Conservation (phyloP, 331 rosid species). For the Erythrophleum ivorense region DNA sequence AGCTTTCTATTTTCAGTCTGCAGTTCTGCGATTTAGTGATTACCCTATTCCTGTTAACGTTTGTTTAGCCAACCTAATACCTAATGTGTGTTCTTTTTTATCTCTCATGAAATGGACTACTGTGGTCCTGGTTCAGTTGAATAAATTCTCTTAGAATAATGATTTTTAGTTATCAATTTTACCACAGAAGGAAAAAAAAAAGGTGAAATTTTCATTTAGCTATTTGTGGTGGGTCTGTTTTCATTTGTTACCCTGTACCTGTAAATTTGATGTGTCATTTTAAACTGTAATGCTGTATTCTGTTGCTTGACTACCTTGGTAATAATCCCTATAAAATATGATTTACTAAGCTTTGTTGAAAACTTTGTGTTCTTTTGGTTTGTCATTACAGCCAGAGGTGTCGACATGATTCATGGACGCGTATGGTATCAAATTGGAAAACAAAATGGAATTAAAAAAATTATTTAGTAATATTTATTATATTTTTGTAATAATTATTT, state of each 20-base stretch:
- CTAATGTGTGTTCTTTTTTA: neutral
- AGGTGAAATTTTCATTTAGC: neutral
- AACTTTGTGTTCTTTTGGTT: neutral
- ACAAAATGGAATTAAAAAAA: no score
- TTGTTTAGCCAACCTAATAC: neutral
- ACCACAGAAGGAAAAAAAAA: neutral
- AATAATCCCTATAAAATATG: neutral
- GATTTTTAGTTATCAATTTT: neutral
- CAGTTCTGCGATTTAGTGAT: neutral
- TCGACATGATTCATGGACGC: no score
- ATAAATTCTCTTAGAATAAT: conserved; percentile 10
- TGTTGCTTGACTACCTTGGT: neutral
- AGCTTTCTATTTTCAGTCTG: conserved; percentile 8
- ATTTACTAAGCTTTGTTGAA: neutral
- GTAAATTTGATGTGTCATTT: neutral
- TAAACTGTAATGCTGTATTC: neutral
- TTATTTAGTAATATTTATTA: no score
- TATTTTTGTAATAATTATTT: no score
- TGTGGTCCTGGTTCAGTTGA: neutral
- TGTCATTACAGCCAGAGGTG: neutral
- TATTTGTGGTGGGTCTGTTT: neutral
- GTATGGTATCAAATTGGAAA: no score
- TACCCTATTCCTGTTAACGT: neutral
- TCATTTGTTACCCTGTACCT: neutral
- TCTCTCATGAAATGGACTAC: no score